phyloP scores from a whole-genome alignment of 305 asterid genomes.

The Coffea humblotiana region DNA sequence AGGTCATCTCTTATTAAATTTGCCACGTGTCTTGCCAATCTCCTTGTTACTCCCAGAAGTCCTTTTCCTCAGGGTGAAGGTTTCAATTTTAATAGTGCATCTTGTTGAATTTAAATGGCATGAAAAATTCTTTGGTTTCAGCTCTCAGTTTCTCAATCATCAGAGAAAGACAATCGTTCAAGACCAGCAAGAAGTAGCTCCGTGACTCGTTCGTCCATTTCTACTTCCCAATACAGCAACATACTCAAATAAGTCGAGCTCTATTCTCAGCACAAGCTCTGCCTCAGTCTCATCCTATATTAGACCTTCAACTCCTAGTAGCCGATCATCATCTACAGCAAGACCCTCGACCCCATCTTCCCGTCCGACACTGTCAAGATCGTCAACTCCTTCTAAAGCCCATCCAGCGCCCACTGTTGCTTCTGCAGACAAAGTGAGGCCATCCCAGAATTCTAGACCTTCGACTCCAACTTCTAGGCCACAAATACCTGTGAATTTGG shows the following conservation, averaged over 20 bases:
- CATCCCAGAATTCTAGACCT: conserved; percentile 84
- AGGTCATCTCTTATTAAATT: neutral
- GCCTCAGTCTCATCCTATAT: conserved; percentile 94
- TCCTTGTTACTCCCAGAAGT: neutral
- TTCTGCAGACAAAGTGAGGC: conserved; percentile 65
- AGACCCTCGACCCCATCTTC: conserved; percentile 83
- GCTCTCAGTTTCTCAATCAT: conserved; percentile 87
- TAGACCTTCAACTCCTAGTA: conserved; percentile 88
- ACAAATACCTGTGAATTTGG: conserved; percentile 54
- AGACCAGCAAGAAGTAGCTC: conserved; percentile 81
- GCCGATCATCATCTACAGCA: conserved; percentile 67
- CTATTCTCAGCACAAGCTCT: conserved; percentile 89
- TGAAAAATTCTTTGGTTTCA: conserved; percentile 34
- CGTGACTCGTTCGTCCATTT: conserved; percentile 75
- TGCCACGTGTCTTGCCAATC: neutral
- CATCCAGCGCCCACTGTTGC: conserved; percentile 54
- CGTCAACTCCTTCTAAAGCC: conserved; percentile 80
- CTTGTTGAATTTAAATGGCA: conserved; percentile 1
- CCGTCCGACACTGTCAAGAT: conserved; percentile 70
- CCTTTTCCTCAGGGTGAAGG: neutral
- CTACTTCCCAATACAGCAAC: conserved; percentile 67
- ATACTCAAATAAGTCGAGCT: conserved; percentile 65
- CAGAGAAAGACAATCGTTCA: conserved; percentile 70
- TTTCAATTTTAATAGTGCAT: neutral
- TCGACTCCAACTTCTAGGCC: conserved; percentile 96